These are phyloP conservation scores for Parvularia atlantis DNA, from an alignment of 78 protist genomes.

Conservation along the genomic window DNA sequence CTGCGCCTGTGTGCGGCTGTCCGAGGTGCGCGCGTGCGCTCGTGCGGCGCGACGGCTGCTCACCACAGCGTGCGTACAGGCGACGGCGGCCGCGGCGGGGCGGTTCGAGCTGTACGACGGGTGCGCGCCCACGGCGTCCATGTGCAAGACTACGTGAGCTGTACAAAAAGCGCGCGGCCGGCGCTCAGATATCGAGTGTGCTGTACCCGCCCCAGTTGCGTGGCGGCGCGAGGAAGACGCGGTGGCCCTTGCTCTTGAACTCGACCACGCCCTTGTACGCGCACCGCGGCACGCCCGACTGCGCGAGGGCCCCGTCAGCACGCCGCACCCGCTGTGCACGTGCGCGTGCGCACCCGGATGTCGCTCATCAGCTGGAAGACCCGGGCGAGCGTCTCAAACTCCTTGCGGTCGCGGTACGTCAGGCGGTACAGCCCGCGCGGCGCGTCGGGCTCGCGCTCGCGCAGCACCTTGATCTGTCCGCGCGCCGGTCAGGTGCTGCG, in stretches of 20 bases:
- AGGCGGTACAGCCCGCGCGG: neutral
- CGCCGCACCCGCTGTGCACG: neutral
- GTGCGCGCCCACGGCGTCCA: neutral
- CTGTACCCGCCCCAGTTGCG: neutral
- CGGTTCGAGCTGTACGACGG: neutral
- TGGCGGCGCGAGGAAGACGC: neutral
- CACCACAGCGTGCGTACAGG: neutral
- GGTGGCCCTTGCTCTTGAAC: neutral
- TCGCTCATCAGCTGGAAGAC: neutral
- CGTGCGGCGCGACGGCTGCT: neutral
- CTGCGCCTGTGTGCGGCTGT: neutral
- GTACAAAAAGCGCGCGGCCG: neutral
- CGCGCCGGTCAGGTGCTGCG: neutral
- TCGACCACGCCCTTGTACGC: constrained; percentile 61
- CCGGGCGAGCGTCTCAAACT: neutral
- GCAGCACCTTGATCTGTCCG: constrained; percentile 4
- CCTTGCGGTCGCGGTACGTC: neutral
- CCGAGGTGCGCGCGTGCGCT: neutral
- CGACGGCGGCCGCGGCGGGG: neutral
- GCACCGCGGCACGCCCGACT: constrained; percentile 64
- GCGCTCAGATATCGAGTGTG: neutral
- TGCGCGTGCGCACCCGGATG: neutral
- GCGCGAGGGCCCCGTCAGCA: constrained; percentile 53
- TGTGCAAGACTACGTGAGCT: neutral
- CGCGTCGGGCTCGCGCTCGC: too few relatives aligned